A percentile compares a stretch with the other conserved stretches of the same genome.
These are phyloP conservation scores for Trypanosomatidae sp. DNA, from an alignment of 208 protist genomes.

Conservation along the genomic window DNA sequence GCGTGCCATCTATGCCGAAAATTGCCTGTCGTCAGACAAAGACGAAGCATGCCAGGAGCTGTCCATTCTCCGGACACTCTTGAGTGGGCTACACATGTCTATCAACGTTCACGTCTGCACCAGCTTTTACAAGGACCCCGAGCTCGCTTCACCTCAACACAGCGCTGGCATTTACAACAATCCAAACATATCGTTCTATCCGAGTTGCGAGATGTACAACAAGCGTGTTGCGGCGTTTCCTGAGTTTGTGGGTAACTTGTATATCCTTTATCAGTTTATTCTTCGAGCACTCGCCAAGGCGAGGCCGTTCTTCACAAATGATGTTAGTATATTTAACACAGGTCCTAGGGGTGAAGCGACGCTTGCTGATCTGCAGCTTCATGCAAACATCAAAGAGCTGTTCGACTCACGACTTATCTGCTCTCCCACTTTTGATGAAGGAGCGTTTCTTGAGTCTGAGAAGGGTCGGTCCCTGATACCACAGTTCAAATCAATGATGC, in stretches of 20 bases:
- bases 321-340: constrained; percentile 64
- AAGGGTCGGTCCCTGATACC: constrained; percentile 49
- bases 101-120: constrained; percentile 86
- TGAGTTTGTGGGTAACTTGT: constrained; percentile 84
- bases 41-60: constrained; percentile 57
- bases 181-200: constrained; percentile 79
- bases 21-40: constrained; percentile 48
- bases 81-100: constrained; percentile 90
- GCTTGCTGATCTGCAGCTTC: constrained; percentile 48
- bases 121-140: constrained; percentile 79
- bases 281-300: constrained; percentile 82
- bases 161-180: constrained; percentile 66
- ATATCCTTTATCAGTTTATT: constrained; percentile 87
- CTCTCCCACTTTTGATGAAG: constrained; percentile 82
- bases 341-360: constrained; percentile 38
- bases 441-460: constrained; percentile 64
- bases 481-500: constrained; percentile 76
- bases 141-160: constrained; percentile 56
- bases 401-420: constrained; percentile 67
- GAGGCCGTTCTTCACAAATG: constrained; percentile 43
- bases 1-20: constrained; percentile 86
- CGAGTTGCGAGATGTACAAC: constrained; percentile 85
- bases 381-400: constrained; percentile 50
- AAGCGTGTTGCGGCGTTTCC: constrained; percentile 46
- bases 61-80: constrained; percentile 53